These are phyloP conservation scores for Voacanga thouarsii DNA, from an alignment of 257 asterid species.

Conservation along the genomic window DNA sequence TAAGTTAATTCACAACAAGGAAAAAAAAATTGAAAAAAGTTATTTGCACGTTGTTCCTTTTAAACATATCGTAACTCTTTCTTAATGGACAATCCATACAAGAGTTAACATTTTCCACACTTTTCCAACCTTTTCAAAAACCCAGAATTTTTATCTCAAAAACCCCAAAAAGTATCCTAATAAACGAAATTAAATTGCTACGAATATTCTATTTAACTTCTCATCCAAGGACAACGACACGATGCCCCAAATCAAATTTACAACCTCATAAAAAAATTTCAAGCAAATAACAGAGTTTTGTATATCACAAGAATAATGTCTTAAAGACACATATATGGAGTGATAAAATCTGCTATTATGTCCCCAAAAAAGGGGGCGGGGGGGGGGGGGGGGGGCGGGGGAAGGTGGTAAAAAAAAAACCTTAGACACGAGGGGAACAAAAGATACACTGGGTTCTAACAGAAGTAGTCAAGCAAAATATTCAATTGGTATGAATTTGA, in stretches of 20 bases:
- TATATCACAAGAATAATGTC: neutral
- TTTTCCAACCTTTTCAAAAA: too few relatives aligned
- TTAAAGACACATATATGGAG: too few relatives aligned
- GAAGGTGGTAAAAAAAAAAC: too few relatives aligned
- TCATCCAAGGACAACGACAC: neutral
- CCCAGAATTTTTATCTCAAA: neutral
- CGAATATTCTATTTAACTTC: too few relatives aligned
- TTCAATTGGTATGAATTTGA: neutral
- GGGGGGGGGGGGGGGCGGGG: too few relatives aligned
- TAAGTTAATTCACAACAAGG: too few relatives aligned
- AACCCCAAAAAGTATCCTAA: neutral
- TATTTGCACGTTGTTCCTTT: neutral
- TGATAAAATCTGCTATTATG: too few relatives aligned
- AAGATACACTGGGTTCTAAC: too few relatives aligned
- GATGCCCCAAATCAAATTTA: neutral
- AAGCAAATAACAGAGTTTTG: neutral
- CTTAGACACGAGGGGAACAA: neutral
- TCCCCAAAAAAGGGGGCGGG: too few relatives aligned
- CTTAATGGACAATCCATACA: too few relatives aligned
- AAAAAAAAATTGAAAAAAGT: too few relatives aligned
- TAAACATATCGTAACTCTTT: too few relatives aligned
- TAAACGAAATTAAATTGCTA: neutral
- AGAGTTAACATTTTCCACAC: neutral
- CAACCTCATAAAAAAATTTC: neutral
- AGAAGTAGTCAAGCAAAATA: neutral